phyloP scores from a whole-genome alignment of 768 basidiomycete genomes.

The Xerocomellus chrysenteron region DNA sequence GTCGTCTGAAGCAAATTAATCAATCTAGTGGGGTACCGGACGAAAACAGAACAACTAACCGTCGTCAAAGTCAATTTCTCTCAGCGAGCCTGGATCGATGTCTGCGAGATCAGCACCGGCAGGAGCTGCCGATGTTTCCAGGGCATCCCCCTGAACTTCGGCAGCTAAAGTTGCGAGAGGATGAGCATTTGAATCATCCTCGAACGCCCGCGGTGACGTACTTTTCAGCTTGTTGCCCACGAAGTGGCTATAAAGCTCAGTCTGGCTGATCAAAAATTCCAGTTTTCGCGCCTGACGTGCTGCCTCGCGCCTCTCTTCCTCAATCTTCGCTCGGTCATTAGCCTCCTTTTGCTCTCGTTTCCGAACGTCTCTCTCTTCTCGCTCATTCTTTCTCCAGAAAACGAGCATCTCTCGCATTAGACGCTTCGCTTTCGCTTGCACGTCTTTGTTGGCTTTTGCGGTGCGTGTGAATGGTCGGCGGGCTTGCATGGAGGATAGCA shows the following conservation, averaged over 20 bases:
- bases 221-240: slow-evolving; percentile 95
- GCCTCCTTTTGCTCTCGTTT: slow-evolving; percentile 96
- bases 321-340: slow-evolving; percentile 78
- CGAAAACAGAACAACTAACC: slow-evolving; percentile 47
- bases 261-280: slow-evolving; percentile 98
- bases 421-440: slow-evolving; percentile 80
- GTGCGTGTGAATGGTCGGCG: slow-evolving; percentile 73
- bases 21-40: not conserved
- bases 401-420: slow-evolving; percentile 95
- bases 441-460: slow-evolving; percentile 76
- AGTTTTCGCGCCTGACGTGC: slow-evolving; percentile 93
- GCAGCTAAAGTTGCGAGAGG: slow-evolving; percentile 49
- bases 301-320: slow-evolving; percentile 92
- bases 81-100: slow-evolving; percentile 50
- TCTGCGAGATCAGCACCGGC: slow-evolving; percentile 59
- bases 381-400: slow-evolving; percentile 98
- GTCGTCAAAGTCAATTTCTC: slow-evolving; percentile 88
- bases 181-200: slow-evolving; percentile 17
- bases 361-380: slow-evolving; percentile 89
- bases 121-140: slow-evolving; percentile 43
- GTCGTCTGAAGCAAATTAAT: slow-evolving; percentile 58
- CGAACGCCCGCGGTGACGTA: slow-evolving; percentile 36
- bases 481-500: slow-evolving; percentile 72
- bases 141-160: slow-evolving; percentile 67
- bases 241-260: slow-evolving; percentile 98